A percentile compares a stretch with the other conserved stretches of the same genome.
Evolutionary conservation across 2,329 filamentous ascomycete genomes (phyloP).

Genomic region (Penicillium polonicum): DNA sequence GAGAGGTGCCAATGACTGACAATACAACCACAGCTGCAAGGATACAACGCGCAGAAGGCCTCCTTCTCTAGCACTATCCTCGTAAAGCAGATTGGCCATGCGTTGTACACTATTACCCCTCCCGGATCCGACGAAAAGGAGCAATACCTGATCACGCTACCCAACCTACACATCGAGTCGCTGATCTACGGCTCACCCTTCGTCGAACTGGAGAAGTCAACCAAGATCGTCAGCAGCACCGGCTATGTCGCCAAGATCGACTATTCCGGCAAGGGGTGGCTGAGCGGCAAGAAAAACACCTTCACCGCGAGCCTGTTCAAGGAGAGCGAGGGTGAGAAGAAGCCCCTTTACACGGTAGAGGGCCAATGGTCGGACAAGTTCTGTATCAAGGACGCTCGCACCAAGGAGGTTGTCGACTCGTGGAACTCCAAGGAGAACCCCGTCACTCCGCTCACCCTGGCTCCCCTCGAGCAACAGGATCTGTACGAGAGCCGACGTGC

Average conservation of each 20-base stretch:
- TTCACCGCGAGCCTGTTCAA: conserved; percentile 75
- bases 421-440: conserved; percentile 60
- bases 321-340: conserved; percentile 63
- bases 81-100: conserved; percentile 92
- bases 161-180: conserved; percentile 88
- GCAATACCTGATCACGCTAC: conserved; percentile 86
- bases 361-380: conserved; percentile 90
- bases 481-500: conserved; percentile 83
- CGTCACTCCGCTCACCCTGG: conserved; percentile 68
- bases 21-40: conserved; percentile 52
- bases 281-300: conserved; percentile 93
- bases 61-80: conserved; percentile 92
- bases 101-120: conserved; percentile 66
- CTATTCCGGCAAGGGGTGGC: conserved; percentile 90
- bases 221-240: conserved; percentile 80
- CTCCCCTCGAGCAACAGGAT: conserved; percentile 75
- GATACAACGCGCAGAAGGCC: conserved; percentile 95
- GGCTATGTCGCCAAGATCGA: conserved; percentile 89
- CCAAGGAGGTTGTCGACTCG: conserved; percentile 52
- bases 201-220: conserved; percentile 82
- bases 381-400: conserved; percentile 68
- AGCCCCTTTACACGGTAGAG: conserved; percentile 72
- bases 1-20: background rate
- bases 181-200: conserved; percentile 74
- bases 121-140: conserved; percentile 60